These are phyloP conservation scores for Pontederia paniculata DNA, from an alignment of 176 grass and related monocot genomes.

Conservation along the genomic window DNA sequence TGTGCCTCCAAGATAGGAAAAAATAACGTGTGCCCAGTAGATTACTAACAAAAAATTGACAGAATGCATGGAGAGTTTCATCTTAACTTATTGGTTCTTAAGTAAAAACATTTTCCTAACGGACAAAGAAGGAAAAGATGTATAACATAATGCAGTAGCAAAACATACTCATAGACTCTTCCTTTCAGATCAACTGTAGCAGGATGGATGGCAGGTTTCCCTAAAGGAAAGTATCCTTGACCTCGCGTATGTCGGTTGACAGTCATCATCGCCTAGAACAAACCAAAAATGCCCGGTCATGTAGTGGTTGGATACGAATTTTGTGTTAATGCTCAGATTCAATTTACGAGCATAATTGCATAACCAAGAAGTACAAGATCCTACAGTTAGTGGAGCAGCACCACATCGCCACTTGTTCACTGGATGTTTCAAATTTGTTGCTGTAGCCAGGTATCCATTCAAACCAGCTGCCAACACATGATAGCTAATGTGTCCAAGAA, in stretches of 20 bases:
- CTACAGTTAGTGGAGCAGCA: constrained; percentile 48
- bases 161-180: constrained; percentile 31
- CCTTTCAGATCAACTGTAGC: constrained; percentile 61
- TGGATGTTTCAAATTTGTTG: constrained; percentile 51
- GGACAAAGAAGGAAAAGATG: neutral
- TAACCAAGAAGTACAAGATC: neutral
- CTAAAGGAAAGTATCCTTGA: constrained; percentile 41
- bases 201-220: constrained; percentile 58
- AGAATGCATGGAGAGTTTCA: neutral
- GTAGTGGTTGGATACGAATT: neutral
- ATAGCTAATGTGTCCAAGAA: constrained; percentile 41
- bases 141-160: neutral
- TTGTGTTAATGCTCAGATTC: neutral
- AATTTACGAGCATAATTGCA: neutral
- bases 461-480: constrained; percentile 45
- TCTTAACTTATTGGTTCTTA: neutral
- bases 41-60: no score
- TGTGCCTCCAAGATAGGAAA: no score
- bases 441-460: constrained; percentile 67
- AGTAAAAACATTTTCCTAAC: neutral
- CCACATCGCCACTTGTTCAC: constrained; percentile 57
- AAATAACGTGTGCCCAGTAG: no score
- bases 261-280: constrained; percentile 52
- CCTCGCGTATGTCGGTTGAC: constrained; percentile 46
- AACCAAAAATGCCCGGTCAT: neutral